Evolutionary conservation across 805 yeast genomes (phyloP), one percentile per base, ranked within the genome.

Genomic region (Candida nitratophila): DNA sequence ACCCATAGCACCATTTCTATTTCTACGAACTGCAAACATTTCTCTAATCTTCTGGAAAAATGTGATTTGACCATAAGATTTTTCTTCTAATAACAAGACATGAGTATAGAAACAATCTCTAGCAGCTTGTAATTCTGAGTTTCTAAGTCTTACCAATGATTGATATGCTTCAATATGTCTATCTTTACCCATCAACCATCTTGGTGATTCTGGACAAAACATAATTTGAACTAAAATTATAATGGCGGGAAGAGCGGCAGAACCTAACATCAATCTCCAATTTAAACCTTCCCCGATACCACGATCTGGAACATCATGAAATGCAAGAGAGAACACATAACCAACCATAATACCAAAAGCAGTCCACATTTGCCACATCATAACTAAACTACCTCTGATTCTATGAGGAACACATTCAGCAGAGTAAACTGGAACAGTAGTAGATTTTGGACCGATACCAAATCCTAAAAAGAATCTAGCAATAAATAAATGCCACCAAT

Each of bases 1-100:
- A 44, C 86, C 95, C 45, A 83, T 53, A 8, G 86, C 79, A 43
- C 93, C 95, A 58, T 87, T 83, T 65, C 95, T 77, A 63, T 85
- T 86, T 70, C 96, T 78, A 62, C 93, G 76, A 39, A 84, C 71
- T 1, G 82, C 73, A 59, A 86, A 70, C 69, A 86, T 67, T 59
- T 81, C 85, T 42, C 64, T 65, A 39, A 77, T 42, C 55, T 79
- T 74, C 50, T 59, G 65, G 53, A 55, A 58, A 44, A 73, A 71
- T 20, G 83, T 71, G 43, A 71, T 60, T 17, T 64, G 68, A 24
- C 40, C 46, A 51, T 67, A 60, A 3, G 83, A 70, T 38, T 69
- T 72, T 60, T 82, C 87, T 61, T 82, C 87, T 55, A 73, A 66
- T 50, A 81, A 68, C 52, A 81, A 64, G 29, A 80, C 83, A 57